A percentile compares a stretch with the other conserved stretches of the same genome.
These are phyloP conservation scores for Canna indica DNA, from an alignment of 176 grass and related monocot genomes.

Conservation along the genomic window DNA sequence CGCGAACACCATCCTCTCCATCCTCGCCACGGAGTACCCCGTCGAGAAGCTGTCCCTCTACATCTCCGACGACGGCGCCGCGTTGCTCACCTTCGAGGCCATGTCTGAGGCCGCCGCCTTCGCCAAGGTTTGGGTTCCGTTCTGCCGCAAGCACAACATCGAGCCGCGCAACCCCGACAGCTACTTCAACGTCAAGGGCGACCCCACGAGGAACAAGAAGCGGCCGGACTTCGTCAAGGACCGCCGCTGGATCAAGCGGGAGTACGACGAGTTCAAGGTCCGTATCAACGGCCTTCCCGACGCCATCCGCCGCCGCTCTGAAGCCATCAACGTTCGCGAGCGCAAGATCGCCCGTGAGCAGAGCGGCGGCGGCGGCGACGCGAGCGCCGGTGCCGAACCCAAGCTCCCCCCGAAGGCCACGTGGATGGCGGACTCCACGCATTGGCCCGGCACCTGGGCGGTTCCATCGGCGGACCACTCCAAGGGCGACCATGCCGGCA, in stretches of 20 bases:
- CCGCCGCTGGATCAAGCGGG: constrained; percentile 77
- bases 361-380: background rate
- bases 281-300: constrained; percentile 64
- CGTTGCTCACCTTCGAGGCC: constrained; percentile 42
- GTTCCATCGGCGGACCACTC: constrained; percentile 48
- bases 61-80: constrained; percentile 38
- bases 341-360: constrained; percentile 25
- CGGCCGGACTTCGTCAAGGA: constrained; percentile 74
- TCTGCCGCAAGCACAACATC: constrained; percentile 77
- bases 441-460: constrained; percentile 76
- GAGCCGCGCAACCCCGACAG: constrained; percentile 74
- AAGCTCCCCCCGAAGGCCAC: constrained; percentile 28
- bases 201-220: constrained; percentile 76
- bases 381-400: background rate
- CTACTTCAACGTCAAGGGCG: constrained; percentile 64
- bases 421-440: constrained; percentile 81
- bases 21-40: constrained; percentile 38
- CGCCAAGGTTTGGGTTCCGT: constrained; percentile 49
- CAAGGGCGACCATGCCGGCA: constrained; percentile 83
- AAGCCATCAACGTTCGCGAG: constrained; percentile 44
- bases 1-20: constrained; percentile 34
- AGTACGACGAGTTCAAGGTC: constrained; percentile 87
- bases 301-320: constrained; percentile 46
- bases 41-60: constrained; percentile 37
- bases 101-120: constrained; percentile 34